Conservation (phyloP, 2,329 filamentous ascomycete genomes). For the Ophiostoma ulmi region DNA sequence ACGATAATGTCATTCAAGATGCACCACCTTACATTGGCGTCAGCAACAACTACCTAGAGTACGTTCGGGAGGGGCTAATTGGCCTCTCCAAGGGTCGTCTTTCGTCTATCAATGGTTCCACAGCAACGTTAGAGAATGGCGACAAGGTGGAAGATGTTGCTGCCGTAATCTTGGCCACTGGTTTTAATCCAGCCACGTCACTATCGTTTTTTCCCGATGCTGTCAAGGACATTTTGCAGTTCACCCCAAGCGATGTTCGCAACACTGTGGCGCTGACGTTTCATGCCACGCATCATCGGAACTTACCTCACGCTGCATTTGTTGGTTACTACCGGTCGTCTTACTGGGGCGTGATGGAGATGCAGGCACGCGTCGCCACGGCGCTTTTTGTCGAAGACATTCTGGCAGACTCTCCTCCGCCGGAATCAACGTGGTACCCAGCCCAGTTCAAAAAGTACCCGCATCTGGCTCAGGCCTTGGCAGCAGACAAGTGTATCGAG, state of each 20-base stretch:
- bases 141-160: constrained; percentile 50
- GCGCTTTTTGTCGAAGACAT: constrained; percentile 44
- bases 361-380: constrained; percentile 69
- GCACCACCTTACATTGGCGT: constrained; percentile 63
- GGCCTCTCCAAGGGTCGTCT: constrained; percentile 47
- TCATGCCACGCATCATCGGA: constrained; percentile 58
- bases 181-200: constrained; percentile 61
- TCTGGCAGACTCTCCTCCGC: constrained; percentile 34
- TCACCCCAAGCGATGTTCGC: constrained; percentile 49
- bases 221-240: constrained; percentile 52
- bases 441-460: constrained; percentile 27
- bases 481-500: constrained; percentile 42
- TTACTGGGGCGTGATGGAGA: constrained; percentile 83
- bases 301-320: constrained; percentile 63
- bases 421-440: constrained; percentile 13
- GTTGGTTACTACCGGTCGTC: constrained; percentile 80
- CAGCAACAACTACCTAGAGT: constrained; percentile 67
- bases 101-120: constrained; percentile 35
- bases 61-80: constrained; percentile 62
- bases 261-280: constrained; percentile 64
- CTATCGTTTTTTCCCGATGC: constrained; percentile 58
- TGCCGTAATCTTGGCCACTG: constrained; percentile 69
- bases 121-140: constrained; percentile 29
- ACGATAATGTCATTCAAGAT: constrained; percentile 37
- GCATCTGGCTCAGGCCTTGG: constrained; percentile 39